Base-by-base conservation (phyloP, 2,329 filamentous ascomycete genomes). In the Albifimbria verrucaria region DNA sequence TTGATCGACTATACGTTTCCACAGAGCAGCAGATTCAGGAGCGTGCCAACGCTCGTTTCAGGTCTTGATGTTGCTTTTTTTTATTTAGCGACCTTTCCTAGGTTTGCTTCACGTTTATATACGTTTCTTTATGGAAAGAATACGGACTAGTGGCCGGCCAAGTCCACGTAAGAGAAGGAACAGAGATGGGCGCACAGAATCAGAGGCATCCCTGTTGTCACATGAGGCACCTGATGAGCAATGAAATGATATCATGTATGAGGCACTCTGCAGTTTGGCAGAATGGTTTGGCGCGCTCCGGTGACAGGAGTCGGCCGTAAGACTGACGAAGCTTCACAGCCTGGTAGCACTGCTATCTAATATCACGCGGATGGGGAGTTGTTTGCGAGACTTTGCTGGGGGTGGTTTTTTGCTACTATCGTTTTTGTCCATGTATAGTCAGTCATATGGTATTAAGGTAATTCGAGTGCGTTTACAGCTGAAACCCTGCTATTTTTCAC, bases 21-120 rank as follows among this genome's bases (percentile, higher is more conserved):
- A 94, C 90, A 49, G 90, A 94, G 74, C 82, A 82, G 68, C 79
- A 88, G 71, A 92, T 94, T 62, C 84, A 89, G 65, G 85, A 90
- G 58, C 80, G 88, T 52, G 75, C 77, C 39, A 65, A 60, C 53
- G 52, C 62, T 49, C 67, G 68, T 53, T 69, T 65, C 61, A 57
- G 67, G 54, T 59, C 69, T 59, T 71, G 59, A 59, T 17, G 12
- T 17, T 39, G 32, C 32, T 39, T 15, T n/a, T 39, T 17, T 17
- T 39, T 39, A 17, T n/a, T 15, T n/a, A 6, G 32, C 53, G 26
- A 57, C 54, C 48, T 22, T 23, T 22, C 11, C 43, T 24, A 22
- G 43, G 24, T 58, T 56, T 54, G 41, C 39, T 52, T 48, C 54
- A 65, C 63, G 62, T 65, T 59, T 55, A 59, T 62, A 64, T 57